Evolutionary conservation across 306 rosid genomes (phyloP), one percentile per base, ranked within the genome.

Genomic region (Urtica urens): DNA sequence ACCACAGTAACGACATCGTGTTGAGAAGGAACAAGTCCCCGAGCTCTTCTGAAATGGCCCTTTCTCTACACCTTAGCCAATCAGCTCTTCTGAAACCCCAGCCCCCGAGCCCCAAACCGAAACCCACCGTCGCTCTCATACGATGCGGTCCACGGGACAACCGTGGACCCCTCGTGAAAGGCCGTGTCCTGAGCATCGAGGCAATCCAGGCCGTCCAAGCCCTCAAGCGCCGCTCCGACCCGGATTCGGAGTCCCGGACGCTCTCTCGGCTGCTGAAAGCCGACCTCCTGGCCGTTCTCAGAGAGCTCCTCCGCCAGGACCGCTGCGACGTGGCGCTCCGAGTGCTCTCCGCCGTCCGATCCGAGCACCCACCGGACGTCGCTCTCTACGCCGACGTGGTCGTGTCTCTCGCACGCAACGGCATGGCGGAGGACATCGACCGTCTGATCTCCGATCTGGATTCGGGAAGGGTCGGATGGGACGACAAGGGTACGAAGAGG

Each of bases 201-300:
- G 97, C 97, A 42, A 88, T 88, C 78, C 94, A 81, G 71, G 93
- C 95, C 30, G 73, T 81, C 14, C 97, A 88, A 78, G 21, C 93
- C 60, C 75, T 84, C 5, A 88, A 90, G 56, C 87, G 95, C 15
- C 49, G 76, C n/a, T 63, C 69, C 57, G 49, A 64, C 23, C 3
- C 64, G n/a, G 11, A 48, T 14, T 53, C 49, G 14, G 56, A 62
- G 38, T 74, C 80, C 65, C 67, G 46, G n/a, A 72, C 83, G 16
- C 86, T 88, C 49, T 67, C 70, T 10, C 94, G 92, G 41, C 50
- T 90, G 24, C 45, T 90, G 38, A 90, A 84, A 25, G 63, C 77
- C 46, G 92, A 90, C 74, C 81, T 90, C 46, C 28, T 79, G 38
- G 94, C 95, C 15, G 28, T 87, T 42, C 69, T 90, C 8, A 59